phyloP scores from a whole-genome alignment of 345 rosid genomes.

The Eucalyptus rudis region DNA sequence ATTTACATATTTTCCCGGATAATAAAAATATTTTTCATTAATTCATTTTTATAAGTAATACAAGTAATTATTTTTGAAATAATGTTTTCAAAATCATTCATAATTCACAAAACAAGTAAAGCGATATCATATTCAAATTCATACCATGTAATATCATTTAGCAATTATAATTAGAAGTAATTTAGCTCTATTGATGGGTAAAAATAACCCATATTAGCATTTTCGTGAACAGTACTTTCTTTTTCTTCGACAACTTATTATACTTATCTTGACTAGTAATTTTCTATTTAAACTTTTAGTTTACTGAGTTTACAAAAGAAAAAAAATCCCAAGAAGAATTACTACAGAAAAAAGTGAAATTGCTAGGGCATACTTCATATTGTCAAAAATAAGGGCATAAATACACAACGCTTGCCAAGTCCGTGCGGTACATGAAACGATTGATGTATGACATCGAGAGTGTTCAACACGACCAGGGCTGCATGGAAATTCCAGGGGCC shows the following conservation, averaged over 20 bases:
- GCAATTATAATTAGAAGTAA: neutral
- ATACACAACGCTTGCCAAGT: neutral
- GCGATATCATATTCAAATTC: neutral
- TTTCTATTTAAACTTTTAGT: neutral
- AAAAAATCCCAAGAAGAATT: neutral
- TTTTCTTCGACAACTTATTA: neutral
- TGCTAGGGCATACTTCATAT: neutral
- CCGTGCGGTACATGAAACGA: neutral
- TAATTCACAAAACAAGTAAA: neutral
- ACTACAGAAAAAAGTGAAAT: neutral
- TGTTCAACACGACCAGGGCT: neutral
- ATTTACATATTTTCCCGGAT: rapidly evolving
- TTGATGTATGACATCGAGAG: neutral
- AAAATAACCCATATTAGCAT: neutral
- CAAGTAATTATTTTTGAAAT: rapidly evolving
- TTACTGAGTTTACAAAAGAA: too few species aligned
- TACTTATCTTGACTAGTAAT: neutral
- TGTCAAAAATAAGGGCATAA: neutral
- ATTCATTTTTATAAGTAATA: neutral
- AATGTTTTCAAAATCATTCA: rapidly evolving
- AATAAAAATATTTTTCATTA: neutral
- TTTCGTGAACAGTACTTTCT: neutral
- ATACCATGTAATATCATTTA: too few species aligned
- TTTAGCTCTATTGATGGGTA: neutral
- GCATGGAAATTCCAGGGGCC: neutral